Evolutionary conservation across 2,329 filamentous ascomycete species (phyloP), one percentile per base, ranked within the genome.

Genomic region (Talaromyces sp.): DNA sequence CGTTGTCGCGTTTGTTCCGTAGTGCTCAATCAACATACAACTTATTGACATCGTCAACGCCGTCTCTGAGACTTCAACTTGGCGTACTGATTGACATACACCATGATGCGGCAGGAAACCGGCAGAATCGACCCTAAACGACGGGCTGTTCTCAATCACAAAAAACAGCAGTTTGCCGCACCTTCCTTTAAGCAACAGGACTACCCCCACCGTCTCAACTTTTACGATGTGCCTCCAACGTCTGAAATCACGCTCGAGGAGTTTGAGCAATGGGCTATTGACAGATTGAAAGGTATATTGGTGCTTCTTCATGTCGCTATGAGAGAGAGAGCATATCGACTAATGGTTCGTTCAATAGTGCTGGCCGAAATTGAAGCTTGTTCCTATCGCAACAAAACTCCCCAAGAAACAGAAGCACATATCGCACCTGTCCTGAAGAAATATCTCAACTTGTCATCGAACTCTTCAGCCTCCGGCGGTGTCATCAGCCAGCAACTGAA

Each of bases 241-340:
- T 90, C 91, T 57, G 95, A 99, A 74, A 95, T 99, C 71, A 96
- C 92, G 0, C 87, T 99, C 48, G 95, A 99, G 75, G 89, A 99
- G 75, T 99, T 99, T 73, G 95, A 99, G 76, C 93, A 97, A 85
- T 99, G 95, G 95, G 95, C 93, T 11, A 98, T 99, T 73, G 91
- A 96, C 73, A 85, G 95, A 65, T 78, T 99, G 69, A 89, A 92
- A 80, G 86, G 92, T 92, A 52, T 52, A n/a, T 7, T 13, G n/a
- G n/a, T 9, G 35, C 10, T 54, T 7, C 8, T 54, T 1, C 11
- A 27, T 24, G 37, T 45, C 37, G 14, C 2, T n/a, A 6, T 31
- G 39, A 43, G 24, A n/a, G 24, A n/a, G 19, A 45, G 19, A n/a
- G 67, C 35, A 59, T 43, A 52, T 27, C 54, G 67, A 48, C 16